A percentile compares a stretch with the other conserved stretches of the same genome.
phyloP scores from a whole-genome alignment of 1,284 basidiomycete species.

The Tylopilus orsonianus region DNA sequence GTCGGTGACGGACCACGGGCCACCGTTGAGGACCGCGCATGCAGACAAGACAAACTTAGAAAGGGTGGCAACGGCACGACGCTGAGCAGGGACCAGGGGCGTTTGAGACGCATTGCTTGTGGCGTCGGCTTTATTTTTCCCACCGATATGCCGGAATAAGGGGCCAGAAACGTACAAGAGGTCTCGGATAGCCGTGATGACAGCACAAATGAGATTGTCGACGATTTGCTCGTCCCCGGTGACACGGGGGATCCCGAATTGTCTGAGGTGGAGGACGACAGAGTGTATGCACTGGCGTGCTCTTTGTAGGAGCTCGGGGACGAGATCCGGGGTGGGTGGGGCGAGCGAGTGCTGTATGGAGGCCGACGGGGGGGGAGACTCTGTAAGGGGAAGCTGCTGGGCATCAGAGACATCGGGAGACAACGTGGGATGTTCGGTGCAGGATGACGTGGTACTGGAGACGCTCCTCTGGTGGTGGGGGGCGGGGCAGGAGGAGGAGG shows the following conservation, averaged over 20 bases:
- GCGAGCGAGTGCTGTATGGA: constrained; percentile 1
- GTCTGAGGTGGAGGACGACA: constrained; percentile 27
- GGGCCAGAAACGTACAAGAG: constrained; percentile 37
- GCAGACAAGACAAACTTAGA: constrained; percentile 38
- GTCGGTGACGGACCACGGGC: constrained; percentile 26
- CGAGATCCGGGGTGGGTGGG: constrained; percentile 23
- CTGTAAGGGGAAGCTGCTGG: not conserved
- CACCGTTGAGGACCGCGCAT: constrained; percentile 33
- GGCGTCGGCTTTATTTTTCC: constrained; percentile 16
- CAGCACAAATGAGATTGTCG: constrained; percentile 24
- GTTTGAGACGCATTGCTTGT: constrained; percentile 34
- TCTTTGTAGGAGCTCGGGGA: constrained; percentile 30
- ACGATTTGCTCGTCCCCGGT: constrained; percentile 30
- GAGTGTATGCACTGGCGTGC: constrained; percentile 26
- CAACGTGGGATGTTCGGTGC: constrained; percentile 3
- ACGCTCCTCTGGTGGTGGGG: constrained; percentile 1
- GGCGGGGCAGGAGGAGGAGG: not conserved
- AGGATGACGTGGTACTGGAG: constrained; percentile 5
- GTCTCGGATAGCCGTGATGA: constrained; percentile 33
- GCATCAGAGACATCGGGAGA: constrained; percentile 7
- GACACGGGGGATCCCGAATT: constrained; percentile 30
- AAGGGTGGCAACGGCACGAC: constrained; percentile 36
- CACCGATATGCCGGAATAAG: constrained; percentile 23
- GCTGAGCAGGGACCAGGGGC: constrained; percentile 36
- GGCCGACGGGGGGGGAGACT: not conserved